Conservation (phyloP, 768 basidiomycete genomes). For the Sarcodon sp. region DNA sequence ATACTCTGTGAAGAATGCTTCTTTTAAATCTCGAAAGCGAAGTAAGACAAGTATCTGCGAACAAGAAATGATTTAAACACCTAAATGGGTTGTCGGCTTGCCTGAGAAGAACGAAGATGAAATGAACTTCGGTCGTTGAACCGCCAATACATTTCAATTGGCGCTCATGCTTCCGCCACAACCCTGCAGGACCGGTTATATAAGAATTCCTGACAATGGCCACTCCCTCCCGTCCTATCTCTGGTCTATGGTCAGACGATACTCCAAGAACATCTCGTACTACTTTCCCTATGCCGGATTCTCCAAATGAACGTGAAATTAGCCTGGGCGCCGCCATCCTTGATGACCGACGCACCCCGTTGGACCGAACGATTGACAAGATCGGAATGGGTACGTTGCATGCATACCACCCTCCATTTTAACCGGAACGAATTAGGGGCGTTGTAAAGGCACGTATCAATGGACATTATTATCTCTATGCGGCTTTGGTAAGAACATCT, state of each 20-base stretch:
- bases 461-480: slow-evolving; percentile 75
- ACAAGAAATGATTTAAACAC: background rate
- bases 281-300: background rate
- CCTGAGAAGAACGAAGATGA: background rate
- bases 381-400: slow-evolving; percentile 69
- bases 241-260: background rate
- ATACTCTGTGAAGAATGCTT: background rate
- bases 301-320: slow-evolving; percentile 7
- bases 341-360: slow-evolving; percentile 23
- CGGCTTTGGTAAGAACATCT: slow-evolving; percentile 63
- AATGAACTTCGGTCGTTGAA: background rate
- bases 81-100: background rate
- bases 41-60: background rate
- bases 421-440: background rate
- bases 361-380: slow-evolving; percentile 81
- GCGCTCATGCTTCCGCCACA: no score
- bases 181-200: no score
- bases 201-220: background rate
- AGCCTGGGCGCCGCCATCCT: slow-evolving; percentile 12
- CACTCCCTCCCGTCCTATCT: background rate
- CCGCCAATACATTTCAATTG: no score
- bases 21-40: background rate
- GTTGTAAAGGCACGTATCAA: slow-evolving; percentile 49
- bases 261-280: background rate
- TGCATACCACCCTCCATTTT: background rate